These are phyloP conservation scores for Malassezia restricta DNA, from an alignment of 1,284 basidiomycete genomes.

Conservation along the genomic window DNA sequence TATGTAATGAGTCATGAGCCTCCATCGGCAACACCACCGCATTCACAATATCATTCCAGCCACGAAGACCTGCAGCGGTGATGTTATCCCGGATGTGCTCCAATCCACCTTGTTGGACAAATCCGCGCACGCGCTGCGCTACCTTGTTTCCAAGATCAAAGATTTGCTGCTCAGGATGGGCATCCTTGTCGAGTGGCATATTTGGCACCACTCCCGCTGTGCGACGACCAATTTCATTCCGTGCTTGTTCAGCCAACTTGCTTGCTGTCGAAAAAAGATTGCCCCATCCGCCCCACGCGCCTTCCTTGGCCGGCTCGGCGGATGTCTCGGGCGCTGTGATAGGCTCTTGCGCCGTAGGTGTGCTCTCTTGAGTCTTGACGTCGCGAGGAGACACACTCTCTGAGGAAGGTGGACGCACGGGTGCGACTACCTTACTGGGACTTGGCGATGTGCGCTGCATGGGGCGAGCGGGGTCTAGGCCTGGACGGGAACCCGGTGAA, in stretches of 20 bases:
- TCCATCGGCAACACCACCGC: constrained; percentile 95
- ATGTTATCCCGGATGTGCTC: constrained; percentile 37
- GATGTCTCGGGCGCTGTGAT: neutral
- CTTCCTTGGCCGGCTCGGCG: constrained; percentile 26
- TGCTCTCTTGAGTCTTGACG: neutral
- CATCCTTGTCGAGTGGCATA: neutral
- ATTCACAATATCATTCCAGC: constrained; percentile 64
- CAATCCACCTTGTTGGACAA: constrained; percentile 30
- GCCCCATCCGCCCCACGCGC: constrained; percentile 50
- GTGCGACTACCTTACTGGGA: neutral
- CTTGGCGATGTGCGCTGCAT: neutral
- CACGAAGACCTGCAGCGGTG: constrained; percentile 28
- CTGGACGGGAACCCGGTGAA: neutral
- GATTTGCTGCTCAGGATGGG: neutral
- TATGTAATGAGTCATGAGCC: constrained; percentile 90
- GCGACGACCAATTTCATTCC: constrained; percentile 38
- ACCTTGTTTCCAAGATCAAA: constrained; percentile 25
- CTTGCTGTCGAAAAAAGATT: constrained; percentile 48
- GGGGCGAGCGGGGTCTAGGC: neutral
- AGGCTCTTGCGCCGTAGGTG: neutral
- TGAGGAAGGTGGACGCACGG: neutral
- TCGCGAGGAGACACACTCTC: neutral
- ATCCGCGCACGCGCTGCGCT: constrained; percentile 30
- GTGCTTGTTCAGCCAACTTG: constrained; percentile 39
- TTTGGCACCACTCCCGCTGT: constrained; percentile 19